Base-by-base conservation (phyloP, 495 filamentous ascomycete genomes). In the Evernia prunastri region DNA sequence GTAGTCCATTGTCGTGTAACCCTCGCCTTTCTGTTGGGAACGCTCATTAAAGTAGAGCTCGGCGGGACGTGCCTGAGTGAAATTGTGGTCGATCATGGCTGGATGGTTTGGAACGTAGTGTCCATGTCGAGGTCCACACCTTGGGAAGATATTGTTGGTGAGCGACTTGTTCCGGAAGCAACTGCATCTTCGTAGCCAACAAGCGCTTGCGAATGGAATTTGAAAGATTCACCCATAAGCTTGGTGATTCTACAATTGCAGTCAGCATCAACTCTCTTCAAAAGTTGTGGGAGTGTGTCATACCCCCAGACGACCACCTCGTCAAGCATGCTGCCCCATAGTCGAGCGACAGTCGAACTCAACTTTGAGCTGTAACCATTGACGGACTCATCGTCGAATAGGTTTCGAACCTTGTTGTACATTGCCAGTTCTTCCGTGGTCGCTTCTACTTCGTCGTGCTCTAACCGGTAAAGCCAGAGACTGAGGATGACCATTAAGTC, bases 401-500 rank as follows among this genome's bases (percentile, higher is more conserved):
- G 82, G 77, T 86, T 86, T 59, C 92, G 89, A 59, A 98, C 84
- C 79, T 95, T 96, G 78, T 92, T 91, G 78, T 97, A 96, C 87
- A 97, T 95, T 73, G 81, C 84, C 75, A 91, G 72, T 75, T 98
- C 94, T 68, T 96, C 93, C 72, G 92, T 90, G 40, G 86, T 92
- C 25, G 92, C 91, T 15, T 88, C 86, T 78, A 97, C 95, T 68
- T 95, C 90, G 82, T 98, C 94, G 81, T 97, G 91, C 89, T 98
- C 94, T 80, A 98, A 87, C 77, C 90, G 89, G 80, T 96, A 97
- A 71, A 98, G 86, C 94, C 94, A 98, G 68, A 98, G 81, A 73
- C 89, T 96, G 71, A 98, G 89, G 69, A 97, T 96, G 78, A 98
- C 93, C 87, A 98, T 97, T 71, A 98, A 82, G 76, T 98, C 94